Evolutionary conservation across 2,329 filamentous ascomycete genomes (phyloP).

Genomic region (Stagonosporopsis vannaccii): DNA sequence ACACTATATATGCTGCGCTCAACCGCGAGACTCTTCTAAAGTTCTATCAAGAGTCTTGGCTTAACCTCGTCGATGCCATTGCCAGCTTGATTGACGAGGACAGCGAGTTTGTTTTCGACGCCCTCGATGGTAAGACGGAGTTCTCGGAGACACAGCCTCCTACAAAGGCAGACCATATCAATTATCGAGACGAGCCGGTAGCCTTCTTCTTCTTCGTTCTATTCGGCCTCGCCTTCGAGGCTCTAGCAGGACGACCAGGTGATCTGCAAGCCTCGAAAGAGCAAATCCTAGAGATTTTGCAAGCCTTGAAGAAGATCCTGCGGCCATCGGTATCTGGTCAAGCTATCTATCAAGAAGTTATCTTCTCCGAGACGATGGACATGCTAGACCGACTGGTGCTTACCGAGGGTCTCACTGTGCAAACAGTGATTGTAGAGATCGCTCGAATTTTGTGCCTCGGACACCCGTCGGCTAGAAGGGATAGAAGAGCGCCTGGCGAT

Average conservation of each 20-base stretch:
- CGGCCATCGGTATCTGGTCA: conserved; percentile 94
- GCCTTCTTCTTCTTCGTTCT: conserved; percentile 99
- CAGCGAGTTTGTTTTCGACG: conserved; percentile 96
- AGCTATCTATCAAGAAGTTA: conserved; percentile 93
- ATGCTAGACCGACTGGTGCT: conserved; percentile 89
- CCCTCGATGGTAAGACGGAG: conserved; percentile 80
- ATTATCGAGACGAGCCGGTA: conserved; percentile 96
- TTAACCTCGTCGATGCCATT: conserved; percentile 96
- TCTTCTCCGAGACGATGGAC: conserved; percentile 98
- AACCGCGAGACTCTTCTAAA: conserved; percentile 91
- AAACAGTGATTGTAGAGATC: conserved; percentile 92
- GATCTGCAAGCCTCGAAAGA: conserved; percentile 75
- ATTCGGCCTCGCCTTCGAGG: conserved; percentile 95
- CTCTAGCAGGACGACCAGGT: conserved; percentile 81
- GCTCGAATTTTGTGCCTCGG: conserved; percentile 87
- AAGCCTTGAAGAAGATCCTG: conserved; percentile 92
- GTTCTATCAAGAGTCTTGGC: conserved; percentile 97
- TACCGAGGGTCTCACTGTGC: conserved; percentile 87
- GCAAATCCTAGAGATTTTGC: conserved; percentile 86
- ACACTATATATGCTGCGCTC: conserved; percentile 92
- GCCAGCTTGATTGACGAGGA: conserved; percentile 97
- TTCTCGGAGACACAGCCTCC: conserved; percentile 49
- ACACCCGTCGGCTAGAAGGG: conserved; percentile 84
- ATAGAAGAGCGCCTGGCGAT: conserved; percentile 63
- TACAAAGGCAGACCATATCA: conserved; percentile 77